Percentiles rank a stretch among this genome's conserved stretches.
phyloP scores from a whole-genome alignment of 2,329 filamentous ascomycete species.

The Nemania sp. region DNA sequence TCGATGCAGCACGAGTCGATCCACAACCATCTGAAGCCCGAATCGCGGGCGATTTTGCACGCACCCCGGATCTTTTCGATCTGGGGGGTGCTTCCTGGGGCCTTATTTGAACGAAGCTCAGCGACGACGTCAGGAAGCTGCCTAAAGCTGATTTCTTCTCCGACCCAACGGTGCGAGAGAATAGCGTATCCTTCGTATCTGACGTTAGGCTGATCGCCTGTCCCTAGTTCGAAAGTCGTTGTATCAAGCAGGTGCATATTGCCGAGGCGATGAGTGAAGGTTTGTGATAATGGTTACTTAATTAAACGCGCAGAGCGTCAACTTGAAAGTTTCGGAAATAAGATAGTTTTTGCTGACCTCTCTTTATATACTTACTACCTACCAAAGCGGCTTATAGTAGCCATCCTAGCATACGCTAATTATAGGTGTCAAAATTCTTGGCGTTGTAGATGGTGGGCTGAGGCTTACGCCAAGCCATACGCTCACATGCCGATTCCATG shows the following conservation, averaged over 20 bases:
- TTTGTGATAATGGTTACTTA: no score
- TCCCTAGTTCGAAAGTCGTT: slow-evolving; percentile 12
- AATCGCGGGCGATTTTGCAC: slow-evolving; percentile 35
- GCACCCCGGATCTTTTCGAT: slow-evolving; percentile 34
- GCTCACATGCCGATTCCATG: no score
- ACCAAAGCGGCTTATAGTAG: no score
- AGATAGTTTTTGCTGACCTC: no score
- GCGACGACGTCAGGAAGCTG: neutral
- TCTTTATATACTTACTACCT: no score
- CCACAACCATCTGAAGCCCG: slow-evolving; percentile 52
- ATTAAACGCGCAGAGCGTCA: no score
- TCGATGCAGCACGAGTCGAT: slow-evolving; percentile 47
- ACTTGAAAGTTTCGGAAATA: no score
- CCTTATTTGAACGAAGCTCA: neutral
- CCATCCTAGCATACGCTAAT: no score
- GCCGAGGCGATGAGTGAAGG: neutral
- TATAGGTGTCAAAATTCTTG: no score
- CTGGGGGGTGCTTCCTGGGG: slow-evolving; percentile 5
- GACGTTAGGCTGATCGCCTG: neutral
- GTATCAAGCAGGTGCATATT: slow-evolving; percentile 23
- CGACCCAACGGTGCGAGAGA: slow-evolving; percentile 38
- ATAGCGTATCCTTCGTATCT: slow-evolving; percentile 37
- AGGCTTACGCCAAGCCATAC: no score
- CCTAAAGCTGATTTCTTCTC: slow-evolving; percentile 29
- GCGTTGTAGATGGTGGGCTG: no score